phyloP scores from a whole-genome alignment of 495 filamentous ascomycete genomes.

The Neurospora pannonica region DNA sequence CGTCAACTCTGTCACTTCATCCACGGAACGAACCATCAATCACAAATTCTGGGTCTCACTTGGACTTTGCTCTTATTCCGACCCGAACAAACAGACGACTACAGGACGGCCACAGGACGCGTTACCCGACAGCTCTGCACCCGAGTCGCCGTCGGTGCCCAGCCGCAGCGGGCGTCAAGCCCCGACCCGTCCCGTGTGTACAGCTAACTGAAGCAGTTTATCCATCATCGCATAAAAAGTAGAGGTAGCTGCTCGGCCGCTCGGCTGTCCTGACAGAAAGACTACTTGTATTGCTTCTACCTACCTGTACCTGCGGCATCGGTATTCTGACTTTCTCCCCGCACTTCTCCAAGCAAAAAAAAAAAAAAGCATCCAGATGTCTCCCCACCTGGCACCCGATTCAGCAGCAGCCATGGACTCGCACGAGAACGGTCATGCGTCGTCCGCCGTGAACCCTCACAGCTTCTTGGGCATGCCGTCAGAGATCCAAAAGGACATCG shows the following conservation, averaged over 20 bases:
- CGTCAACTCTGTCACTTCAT: neutral
- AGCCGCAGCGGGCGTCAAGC: neutral
- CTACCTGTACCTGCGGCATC: neutral
- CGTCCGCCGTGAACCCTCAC: slow-evolving; percentile 3
- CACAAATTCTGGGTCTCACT: neutral
- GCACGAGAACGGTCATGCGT: neutral
- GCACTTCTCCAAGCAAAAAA: slow-evolving; percentile 2
- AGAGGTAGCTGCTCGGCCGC: neutral
- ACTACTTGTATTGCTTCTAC: neutral
- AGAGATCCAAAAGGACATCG: slow-evolving; percentile 44
- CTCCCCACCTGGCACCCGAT: neutral
- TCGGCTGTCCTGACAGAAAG: neutral
- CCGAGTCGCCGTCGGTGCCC: neutral
- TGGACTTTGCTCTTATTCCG: neutral
- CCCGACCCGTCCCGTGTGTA: neutral
- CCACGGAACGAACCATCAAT: neutral
- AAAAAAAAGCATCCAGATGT: neutral
- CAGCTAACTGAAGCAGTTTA: neutral
- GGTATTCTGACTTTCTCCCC: neutral
- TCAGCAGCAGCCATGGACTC: slow-evolving; percentile 10
- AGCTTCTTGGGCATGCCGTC: slow-evolving; percentile 36
- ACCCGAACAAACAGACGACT: neutral
- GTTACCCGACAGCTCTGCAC: neutral
- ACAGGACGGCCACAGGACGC: neutral
- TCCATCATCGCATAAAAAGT: neutral